A percentile compares a stretch with the other conserved stretches of the same genome.
phyloP scores from a whole-genome alignment of 1,284 basidiomycete species.

The Moniliophthora roreri region DNA sequence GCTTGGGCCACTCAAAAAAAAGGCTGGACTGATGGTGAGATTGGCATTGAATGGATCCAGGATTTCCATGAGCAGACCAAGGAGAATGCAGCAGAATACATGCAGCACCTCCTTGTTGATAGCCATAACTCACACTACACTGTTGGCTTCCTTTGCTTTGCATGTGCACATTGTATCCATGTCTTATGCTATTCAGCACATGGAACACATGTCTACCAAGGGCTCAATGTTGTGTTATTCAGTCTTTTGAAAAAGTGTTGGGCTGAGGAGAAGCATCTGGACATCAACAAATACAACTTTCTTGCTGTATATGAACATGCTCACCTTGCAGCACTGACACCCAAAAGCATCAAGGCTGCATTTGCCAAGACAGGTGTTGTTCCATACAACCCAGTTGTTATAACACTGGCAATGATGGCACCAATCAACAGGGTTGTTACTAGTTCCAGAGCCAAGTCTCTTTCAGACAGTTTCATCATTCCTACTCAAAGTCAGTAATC shows the following conservation, averaged over 20 bases:
- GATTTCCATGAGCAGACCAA: constrained; percentile 29
- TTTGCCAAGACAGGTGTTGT: constrained; percentile 35
- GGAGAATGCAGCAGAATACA: constrained; percentile 21
- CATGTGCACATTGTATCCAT: constrained; percentile 23
- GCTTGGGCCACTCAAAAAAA: constrained; percentile 25
- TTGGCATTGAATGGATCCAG: constrained; percentile 28
- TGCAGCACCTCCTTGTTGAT: constrained; percentile 29
- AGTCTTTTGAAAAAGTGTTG: constrained; percentile 3
- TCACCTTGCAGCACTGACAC: constrained; percentile 25
- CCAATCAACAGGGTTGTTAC: constrained; percentile 21
- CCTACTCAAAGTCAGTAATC: background rate
- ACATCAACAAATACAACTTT: constrained; percentile 21
- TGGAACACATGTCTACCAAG: constrained; percentile 29
- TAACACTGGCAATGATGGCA: constrained; percentile 28
- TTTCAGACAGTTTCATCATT: background rate
- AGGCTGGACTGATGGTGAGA: constrained; percentile 29
- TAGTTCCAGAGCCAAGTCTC: background rate
- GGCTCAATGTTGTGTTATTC: constrained; percentile 24
- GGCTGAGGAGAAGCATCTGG: background rate
- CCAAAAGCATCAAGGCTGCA: constrained; percentile 27
- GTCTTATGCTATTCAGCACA: constrained; percentile 30
- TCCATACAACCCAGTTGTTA: constrained; percentile 31
- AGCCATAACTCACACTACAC: constrained; percentile 36
- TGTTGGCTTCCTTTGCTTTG: constrained; percentile 27
- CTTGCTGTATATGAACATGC: constrained; percentile 26